Base-by-base conservation (phyloP, 768 basidiomycete genomes). In the Naematelia encephala region DNA sequence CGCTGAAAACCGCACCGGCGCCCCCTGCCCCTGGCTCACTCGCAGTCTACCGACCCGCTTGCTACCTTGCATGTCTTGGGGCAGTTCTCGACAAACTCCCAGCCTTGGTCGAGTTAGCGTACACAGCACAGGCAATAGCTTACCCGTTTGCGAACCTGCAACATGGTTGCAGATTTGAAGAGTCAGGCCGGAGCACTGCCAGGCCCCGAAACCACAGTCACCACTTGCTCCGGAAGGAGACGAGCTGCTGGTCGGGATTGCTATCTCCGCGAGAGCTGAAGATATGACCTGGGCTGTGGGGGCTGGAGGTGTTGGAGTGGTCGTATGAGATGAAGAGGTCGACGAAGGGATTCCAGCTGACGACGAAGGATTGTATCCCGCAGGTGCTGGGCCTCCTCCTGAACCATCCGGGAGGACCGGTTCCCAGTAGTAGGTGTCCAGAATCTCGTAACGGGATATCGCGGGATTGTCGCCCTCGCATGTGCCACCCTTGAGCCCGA, bases 401-500 rank as follows among this genome's bases (percentile, higher is more conserved):
- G 55, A 48, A 14, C 55, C 49, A 23, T 53, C 54, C 11, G 57
- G 58, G 22, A 39, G 46, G 19, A 43, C 46, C 4, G 63, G 59
- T 11, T 64, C 55, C 39, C 62, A 59, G 25, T 59, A 27, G 43
- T 62, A 60, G 27, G 45, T 57, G 55, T 62, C 58, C 22, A 66
- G 30, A 14, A 66, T 55, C 29, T 66, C 49, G 58, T 56, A 62
- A 13, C 28, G 28, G 26, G 56, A 26, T 23, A 61, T 61, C 25
- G 54, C 54, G 14, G 64, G 64, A 55, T 66, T 66, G 34, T 55
- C 60, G 19, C 64, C 64, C 23, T 39, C 51, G 30, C 64, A 66
- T 8, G 64, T 60, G 25, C 64, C 64, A 14, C 64, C 64, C 11
- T 62, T 66, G 13, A 60, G 13, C 11, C 62, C 48, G 27, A 59